Conservation (phyloP, 2,329 filamentous ascomycete species). For the Diaporthe nobilis region DNA sequence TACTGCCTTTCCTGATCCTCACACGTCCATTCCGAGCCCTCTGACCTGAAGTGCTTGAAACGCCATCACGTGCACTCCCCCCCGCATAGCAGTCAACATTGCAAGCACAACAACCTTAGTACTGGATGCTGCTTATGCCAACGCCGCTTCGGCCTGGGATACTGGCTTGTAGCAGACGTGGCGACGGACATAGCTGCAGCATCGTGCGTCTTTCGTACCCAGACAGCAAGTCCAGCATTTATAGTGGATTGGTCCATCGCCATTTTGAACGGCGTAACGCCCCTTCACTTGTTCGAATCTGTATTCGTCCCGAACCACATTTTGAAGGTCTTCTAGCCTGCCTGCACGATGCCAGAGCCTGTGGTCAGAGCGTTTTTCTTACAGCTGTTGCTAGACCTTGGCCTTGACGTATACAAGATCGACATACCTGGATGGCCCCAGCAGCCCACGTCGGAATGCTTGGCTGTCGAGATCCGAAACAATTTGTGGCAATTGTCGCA, state of each 20-base stretch:
- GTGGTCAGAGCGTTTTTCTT: neutral
- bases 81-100: neutral
- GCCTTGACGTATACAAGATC: neutral
- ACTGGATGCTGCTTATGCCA: neutral
- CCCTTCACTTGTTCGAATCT: neutral
- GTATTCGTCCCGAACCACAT: neutral
- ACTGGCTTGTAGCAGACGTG: neutral
- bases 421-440: neutral
- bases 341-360: neutral
- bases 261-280: neutral
- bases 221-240: conserved; percentile 21
- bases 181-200: neutral
- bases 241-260: neutral
- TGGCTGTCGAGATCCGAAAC: neutral
- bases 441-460: neutral
- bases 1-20: too few species aligned
- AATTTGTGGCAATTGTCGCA: neutral
- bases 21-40: too few species aligned
- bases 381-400: neutral
- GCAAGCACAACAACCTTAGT: neutral
- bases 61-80: too few species aligned
- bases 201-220: neutral
- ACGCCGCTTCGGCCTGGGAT: neutral
- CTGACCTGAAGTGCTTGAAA: too few species aligned
- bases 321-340: neutral